These are phyloP conservation scores for Rheum nobile DNA, from an alignment of 148 eudicot species.

Conservation along the genomic window DNA sequence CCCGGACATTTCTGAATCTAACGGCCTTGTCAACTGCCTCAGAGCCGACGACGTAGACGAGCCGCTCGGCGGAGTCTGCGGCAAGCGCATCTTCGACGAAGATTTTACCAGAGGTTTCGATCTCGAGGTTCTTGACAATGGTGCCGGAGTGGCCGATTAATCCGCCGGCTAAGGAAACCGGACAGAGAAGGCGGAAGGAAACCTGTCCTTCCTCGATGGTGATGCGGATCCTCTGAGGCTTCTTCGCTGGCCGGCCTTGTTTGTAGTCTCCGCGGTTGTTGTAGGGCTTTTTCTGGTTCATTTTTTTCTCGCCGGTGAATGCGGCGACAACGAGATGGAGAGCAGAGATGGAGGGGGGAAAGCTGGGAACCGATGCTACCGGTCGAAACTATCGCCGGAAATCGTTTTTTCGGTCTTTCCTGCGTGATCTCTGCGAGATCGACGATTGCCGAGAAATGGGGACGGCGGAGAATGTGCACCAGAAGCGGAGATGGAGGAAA, in stretches of 20 bases:
- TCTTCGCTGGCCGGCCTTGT: neutral
- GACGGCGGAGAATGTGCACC: neutral
- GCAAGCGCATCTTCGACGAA: conserved; percentile 16
- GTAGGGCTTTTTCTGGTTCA: neutral
- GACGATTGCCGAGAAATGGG: neutral
- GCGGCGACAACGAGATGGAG: neutral
- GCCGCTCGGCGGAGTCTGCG: conserved; percentile 20
- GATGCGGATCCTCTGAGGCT: conserved; percentile 8
- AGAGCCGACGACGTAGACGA: conserved; percentile 24
- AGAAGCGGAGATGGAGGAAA: neutral
- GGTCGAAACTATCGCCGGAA: neutral
- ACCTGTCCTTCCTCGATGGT: conserved; percentile 16
- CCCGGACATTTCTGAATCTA: neutral
- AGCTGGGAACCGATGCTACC: neutral
- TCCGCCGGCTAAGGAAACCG: conserved; percentile 24
- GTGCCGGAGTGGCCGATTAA: conserved; percentile 36
- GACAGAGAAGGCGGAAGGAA: conserved; percentile 37
- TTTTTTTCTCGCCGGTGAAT: neutral
- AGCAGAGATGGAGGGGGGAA: neutral
- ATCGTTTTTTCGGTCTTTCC: neutral
- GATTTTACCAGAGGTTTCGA: conserved; percentile 22
- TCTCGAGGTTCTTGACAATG: conserved; percentile 22
- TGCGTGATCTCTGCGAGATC: neutral
- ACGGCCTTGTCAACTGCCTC: conserved; percentile 10
- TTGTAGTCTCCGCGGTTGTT: neutral